Percentiles rank a stretch among this genome's conserved stretches.
Conservation (phyloP, 108 stramenopile genomes). For the Cylindrotheca fusiformis region DNA sequence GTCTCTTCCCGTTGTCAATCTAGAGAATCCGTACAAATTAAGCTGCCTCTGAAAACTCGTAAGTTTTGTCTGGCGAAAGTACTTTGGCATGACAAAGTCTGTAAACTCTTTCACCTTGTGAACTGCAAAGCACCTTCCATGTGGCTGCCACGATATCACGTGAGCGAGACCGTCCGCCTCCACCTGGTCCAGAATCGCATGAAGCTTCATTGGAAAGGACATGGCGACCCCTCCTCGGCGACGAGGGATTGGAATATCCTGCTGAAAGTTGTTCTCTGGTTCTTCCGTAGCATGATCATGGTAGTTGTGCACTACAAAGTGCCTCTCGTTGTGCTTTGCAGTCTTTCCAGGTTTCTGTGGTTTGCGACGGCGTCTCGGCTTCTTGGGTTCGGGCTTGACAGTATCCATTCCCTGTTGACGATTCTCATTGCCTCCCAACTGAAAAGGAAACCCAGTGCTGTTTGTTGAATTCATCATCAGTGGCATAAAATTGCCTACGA, state of each 20-base stretch:
- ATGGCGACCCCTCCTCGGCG: constrained; percentile 54
- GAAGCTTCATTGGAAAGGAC: constrained; percentile 70
- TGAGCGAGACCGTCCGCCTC: constrained; percentile 46
- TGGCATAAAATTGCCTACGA: constrained; percentile 24
- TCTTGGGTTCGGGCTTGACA: constrained; percentile 10
- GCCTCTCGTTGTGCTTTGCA: constrained; percentile 62
- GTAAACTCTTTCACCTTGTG: constrained; percentile 71
- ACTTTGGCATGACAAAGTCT: constrained; percentile 72
- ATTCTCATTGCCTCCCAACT: neutral
- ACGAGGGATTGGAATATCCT: constrained; percentile 6
- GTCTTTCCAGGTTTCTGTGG: constrained; percentile 81
- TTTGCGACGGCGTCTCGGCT: constrained; percentile 52
- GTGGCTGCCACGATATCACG: constrained; percentile 74
- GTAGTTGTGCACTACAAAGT: constrained; percentile 75
- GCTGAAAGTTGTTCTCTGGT: constrained; percentile 26
- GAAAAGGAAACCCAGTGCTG: constrained; percentile 1
- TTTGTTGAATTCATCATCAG: constrained; percentile 5
- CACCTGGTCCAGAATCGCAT: constrained; percentile 62
- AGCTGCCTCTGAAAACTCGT: constrained; percentile 47
- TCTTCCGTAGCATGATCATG: constrained; percentile 55
- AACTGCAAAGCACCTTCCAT: constrained; percentile 77
- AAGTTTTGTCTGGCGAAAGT: constrained; percentile 32
- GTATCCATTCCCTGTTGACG: neutral
- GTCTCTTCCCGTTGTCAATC: constrained; percentile 42
- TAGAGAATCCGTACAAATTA: constrained; percentile 64